Evolutionary conservation across 164 flowering plant genomes (phyloP).

Genomic region (Magnolia officinalis): DNA sequence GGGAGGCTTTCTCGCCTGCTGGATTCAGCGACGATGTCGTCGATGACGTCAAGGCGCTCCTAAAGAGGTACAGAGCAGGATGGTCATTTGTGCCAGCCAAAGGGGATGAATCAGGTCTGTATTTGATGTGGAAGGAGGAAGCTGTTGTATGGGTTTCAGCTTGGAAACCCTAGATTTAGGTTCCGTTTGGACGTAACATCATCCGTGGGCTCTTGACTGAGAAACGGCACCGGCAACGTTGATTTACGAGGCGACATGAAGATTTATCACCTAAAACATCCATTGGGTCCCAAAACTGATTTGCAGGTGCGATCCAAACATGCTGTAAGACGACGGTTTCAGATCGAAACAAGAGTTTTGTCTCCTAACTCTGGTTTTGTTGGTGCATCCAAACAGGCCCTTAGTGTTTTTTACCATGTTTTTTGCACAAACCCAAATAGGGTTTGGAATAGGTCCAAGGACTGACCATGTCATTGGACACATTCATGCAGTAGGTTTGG

Average conservation of each 20-base stretch:
- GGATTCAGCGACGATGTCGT: constrained; percentile 55
- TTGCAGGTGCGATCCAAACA: too few species aligned
- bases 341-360: too few species aligned
- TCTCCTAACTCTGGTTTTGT: too few species aligned
- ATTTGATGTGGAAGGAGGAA: constrained; percentile 72
- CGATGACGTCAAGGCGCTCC: constrained; percentile 66
- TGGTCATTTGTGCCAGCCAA: constrained; percentile 48
- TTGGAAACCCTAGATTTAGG: constrained; percentile 55
- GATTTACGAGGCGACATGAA: too few species aligned
- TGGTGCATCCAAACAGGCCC: too few species aligned
- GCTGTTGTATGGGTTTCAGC: constrained; percentile 73
- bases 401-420: background rate
- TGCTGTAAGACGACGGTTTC: too few species aligned
- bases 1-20: constrained; percentile 30
- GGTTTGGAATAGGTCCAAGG: background rate
- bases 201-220: too few species aligned
- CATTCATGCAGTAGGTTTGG: constrained; percentile 7
- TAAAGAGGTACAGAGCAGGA: constrained; percentile 57
- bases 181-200: background rate
- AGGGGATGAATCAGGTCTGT: constrained; percentile 41
- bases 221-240: too few species aligned
- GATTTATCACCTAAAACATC: too few species aligned
- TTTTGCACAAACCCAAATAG: background rate
- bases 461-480: background rate
- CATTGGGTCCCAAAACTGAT: too few species aligned